A percentile compares a stretch with the other conserved stretches of the same genome.
These are phyloP conservation scores for Coelastrella sp. DNA, from an alignment of 139 green algal genomes.

Conservation along the genomic window DNA sequence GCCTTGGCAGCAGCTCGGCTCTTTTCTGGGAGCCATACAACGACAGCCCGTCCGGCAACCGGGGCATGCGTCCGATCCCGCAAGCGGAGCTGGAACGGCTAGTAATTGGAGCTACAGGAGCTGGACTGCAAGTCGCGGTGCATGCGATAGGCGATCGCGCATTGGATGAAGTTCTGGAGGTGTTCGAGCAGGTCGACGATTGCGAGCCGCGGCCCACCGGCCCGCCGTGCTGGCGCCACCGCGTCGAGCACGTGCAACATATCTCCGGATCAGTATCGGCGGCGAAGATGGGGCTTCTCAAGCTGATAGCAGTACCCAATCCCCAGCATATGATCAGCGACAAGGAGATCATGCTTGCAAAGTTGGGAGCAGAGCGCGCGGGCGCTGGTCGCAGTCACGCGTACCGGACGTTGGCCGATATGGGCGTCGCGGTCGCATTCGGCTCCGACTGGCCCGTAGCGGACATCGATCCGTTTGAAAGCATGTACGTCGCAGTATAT, in stretches of 20 bases:
- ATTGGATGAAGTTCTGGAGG: slow-evolving; percentile 75
- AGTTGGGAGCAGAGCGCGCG: slow-evolving; percentile 59
- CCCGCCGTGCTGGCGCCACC: slow-evolving; percentile 3
- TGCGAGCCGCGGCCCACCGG: background rate
- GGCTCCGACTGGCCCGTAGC: slow-evolving; percentile 82
- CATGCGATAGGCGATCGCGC: slow-evolving; percentile 86
- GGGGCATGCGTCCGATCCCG: slow-evolving; percentile 37
- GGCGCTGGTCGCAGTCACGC: slow-evolving; percentile 55
- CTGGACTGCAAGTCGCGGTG: slow-evolving; percentile 69
- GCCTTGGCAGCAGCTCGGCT: slow-evolving; percentile 75
- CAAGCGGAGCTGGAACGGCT: slow-evolving; percentile 33
- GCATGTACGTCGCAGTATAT: slow-evolving; percentile 52
- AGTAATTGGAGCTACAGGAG: slow-evolving; percentile 12
- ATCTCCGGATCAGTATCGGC: slow-evolving; percentile 51
- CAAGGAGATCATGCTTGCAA: slow-evolving; percentile 54
- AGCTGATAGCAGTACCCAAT: slow-evolving; percentile 70
- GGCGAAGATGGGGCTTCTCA: slow-evolving; percentile 9
- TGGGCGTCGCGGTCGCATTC: slow-evolving; percentile 56
- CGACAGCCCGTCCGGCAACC: slow-evolving; percentile 7
- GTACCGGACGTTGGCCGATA: slow-evolving; percentile 55
- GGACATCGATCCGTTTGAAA: slow-evolving; percentile 60
- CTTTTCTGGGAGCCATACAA: slow-evolving; percentile 74
- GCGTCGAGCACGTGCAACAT: slow-evolving; percentile 78
- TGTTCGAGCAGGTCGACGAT: slow-evolving; percentile 37
- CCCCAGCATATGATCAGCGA: slow-evolving; percentile 80